Evolutionary conservation across 495 filamentous ascomycete genomes (phyloP).

Genomic region (Tuber aestivum): DNA sequence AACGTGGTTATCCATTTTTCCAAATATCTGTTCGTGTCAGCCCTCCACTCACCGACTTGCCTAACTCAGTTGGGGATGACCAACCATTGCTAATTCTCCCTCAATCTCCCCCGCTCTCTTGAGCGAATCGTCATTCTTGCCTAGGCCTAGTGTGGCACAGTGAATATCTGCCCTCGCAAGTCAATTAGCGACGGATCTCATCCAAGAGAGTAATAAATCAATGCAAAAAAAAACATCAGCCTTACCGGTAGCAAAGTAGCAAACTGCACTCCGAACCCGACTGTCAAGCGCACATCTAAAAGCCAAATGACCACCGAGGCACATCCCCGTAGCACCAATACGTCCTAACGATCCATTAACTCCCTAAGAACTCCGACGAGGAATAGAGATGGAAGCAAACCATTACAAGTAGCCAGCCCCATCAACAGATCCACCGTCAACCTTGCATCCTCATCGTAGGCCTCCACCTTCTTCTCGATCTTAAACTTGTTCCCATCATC

Average conservation of each 20-base stretch:
- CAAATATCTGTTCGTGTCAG: constrained; percentile 56
- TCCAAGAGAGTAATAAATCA: not conserved
- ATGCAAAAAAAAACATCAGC: not conserved
- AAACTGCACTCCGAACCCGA: constrained; percentile 67
- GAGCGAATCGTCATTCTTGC: constrained; percentile 63
- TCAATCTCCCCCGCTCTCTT: constrained; percentile 62
- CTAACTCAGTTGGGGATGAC: constrained; percentile 22
- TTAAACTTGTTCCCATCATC: constrained; percentile 84
- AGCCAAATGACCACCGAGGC: constrained; percentile 85
- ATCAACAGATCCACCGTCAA: constrained; percentile 70
- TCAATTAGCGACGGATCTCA: constrained; percentile 1
- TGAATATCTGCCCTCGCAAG: constrained; percentile 59
- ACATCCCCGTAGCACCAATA: constrained; percentile 90
- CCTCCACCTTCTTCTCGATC: constrained; percentile 73
- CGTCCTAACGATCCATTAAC: constrained; percentile 47
- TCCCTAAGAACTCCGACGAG: not conserved
- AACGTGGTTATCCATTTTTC: constrained; percentile 84
- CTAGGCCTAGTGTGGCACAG: constrained; percentile 62
- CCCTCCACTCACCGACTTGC: constrained; percentile 10
- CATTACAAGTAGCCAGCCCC: constrained; percentile 68
- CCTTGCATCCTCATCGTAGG: constrained; percentile 81
- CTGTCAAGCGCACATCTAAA: constrained; percentile 75
- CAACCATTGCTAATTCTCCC: constrained; percentile 65
- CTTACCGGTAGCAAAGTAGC: constrained; percentile 74
- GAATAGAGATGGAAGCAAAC: not conserved